Base-by-base conservation (phyloP, 208 protist species). In the Phytomonas serpens region DNA sequence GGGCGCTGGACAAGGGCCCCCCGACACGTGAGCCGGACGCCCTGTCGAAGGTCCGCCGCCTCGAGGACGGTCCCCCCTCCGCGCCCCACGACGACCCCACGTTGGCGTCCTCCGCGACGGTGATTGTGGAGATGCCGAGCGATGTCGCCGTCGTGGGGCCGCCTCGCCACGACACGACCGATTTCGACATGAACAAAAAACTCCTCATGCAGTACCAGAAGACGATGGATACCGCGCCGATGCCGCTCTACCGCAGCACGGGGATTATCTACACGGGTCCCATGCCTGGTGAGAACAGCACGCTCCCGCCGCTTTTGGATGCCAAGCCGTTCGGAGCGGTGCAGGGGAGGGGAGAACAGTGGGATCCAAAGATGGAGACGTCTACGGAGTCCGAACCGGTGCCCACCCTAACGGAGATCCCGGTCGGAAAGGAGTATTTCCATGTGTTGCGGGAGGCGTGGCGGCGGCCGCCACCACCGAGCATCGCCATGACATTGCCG, bases 391-490 rank as follows among this genome's bases (percentile, higher is more conserved):
- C 40, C 2, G 13, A 23, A 10, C 9, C 9, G 2, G 13, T 11
- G 1, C 40, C 9, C 3, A 61, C 69, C 10, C 52, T 80, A 30
- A 61, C 71, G 4, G 47, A 75, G 29, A 67, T 88, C 36, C 84
- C 84, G 29, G 80, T 89, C 5, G 87, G 84, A 13, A 71, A 80
- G 30, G 72, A 79, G 27, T 92, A 84, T 72, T 92, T 84, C 69
- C 61, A 68, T 19, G 81, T 80, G 0, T 69, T 92, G 64, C 84
- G 78, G 16, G 47, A 76, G n/a, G 74, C 71, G 3, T 90, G 85
- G 83, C 61, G 72, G 11, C 52, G 66, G 30, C 79, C 71, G 16
- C 69, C 69, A 30, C 47, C 61, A 29, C 64, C 65, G 23, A 34
- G n/a, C 3, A 47, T 47, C 14, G 40, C 40, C 9, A 11, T 11